These are phyloP conservation scores for Termitomyces sp. DNA, from an alignment of 768 basidiomycete species.

Conservation along the genomic window DNA sequence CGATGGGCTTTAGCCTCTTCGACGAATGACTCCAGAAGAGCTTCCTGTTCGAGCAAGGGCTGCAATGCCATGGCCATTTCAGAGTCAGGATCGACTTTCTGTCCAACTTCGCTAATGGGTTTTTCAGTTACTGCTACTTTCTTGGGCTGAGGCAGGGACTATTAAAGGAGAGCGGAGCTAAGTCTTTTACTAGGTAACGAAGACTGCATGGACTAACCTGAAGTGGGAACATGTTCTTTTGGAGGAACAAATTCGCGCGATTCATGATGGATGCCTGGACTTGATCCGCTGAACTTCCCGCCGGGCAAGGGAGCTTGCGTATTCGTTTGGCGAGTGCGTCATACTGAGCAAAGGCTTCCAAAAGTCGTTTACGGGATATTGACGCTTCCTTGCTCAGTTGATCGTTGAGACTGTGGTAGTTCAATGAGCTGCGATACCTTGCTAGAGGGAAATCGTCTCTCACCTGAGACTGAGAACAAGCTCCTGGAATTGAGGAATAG, in stretches of 20 bases:
- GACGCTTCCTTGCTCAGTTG: constrained; percentile 65
- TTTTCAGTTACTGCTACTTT: constrained; percentile 12
- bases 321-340: constrained; percentile 87
- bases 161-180: neutral
- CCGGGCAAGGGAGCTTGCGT: constrained; percentile 57
- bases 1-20: constrained; percentile 85
- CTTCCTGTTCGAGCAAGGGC: constrained; percentile 91
- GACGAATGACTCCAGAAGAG: constrained; percentile 83
- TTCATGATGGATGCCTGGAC: constrained; percentile 79
- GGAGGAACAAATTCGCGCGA: constrained; percentile 74
- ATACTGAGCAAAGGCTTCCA: constrained; percentile 85
- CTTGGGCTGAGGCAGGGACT: constrained; percentile 49
- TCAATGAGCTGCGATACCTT: neutral
- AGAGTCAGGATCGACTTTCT: constrained; percentile 58
- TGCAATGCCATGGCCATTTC: constrained; percentile 70
- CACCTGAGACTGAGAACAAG: constrained; percentile 68
- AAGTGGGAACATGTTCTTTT: constrained; percentile 86
- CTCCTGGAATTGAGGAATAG: constrained; percentile 86
- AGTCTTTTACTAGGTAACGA: neutral
- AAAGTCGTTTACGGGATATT: constrained; percentile 68
- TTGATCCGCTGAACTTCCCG: constrained; percentile 72
- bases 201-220: constrained; percentile 39
- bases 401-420: constrained; percentile 28
- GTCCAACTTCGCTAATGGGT: constrained; percentile 9
- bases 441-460: neutral